Conservation (phyloP, 106 monocot species). For the Phalaenopsis aphrodite region DNA sequence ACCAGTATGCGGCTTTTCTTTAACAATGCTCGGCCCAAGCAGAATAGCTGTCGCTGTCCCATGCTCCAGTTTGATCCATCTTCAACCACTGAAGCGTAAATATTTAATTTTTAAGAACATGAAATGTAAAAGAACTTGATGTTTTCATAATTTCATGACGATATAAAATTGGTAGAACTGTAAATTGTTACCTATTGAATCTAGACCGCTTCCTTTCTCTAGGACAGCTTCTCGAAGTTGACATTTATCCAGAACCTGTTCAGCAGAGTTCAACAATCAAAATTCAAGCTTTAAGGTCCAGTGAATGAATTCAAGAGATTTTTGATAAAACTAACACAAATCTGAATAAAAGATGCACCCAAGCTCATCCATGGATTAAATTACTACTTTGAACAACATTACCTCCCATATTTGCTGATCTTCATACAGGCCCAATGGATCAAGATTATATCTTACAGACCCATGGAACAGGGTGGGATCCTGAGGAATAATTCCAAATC, state of each 20-base stretch:
- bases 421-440: constrained; percentile 55
- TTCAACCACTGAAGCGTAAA: constrained; percentile 43
- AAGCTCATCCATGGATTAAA: not conserved
- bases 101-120: not conserved
- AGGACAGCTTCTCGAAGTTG: constrained; percentile 73
- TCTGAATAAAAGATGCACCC: not conserved
- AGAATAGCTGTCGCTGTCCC: constrained; percentile 89
- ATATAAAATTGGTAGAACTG: not conserved
- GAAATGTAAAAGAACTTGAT: not conserved
- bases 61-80: constrained; percentile 98
- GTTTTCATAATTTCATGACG: not conserved
- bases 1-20: constrained; percentile 72
- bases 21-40: constrained; percentile 77
- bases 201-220: constrained; percentile 65
- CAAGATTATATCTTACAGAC: constrained; percentile 83
- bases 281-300: not conserved
- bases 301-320: not conserved
- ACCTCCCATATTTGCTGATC: constrained; percentile 96
- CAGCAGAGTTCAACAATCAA: not conserved
- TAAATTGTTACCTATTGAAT: constrained; percentile 52
- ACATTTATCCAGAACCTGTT: constrained; percentile 75
- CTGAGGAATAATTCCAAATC: constrained; percentile 90
- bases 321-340: not conserved
- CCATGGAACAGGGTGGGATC: constrained; percentile 93
- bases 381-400: constrained; percentile 3